Evolutionary conservation across 139 green algal species (phyloP), one percentile per base, ranked within the genome.

Genomic region (Closterium sp.): DNA sequence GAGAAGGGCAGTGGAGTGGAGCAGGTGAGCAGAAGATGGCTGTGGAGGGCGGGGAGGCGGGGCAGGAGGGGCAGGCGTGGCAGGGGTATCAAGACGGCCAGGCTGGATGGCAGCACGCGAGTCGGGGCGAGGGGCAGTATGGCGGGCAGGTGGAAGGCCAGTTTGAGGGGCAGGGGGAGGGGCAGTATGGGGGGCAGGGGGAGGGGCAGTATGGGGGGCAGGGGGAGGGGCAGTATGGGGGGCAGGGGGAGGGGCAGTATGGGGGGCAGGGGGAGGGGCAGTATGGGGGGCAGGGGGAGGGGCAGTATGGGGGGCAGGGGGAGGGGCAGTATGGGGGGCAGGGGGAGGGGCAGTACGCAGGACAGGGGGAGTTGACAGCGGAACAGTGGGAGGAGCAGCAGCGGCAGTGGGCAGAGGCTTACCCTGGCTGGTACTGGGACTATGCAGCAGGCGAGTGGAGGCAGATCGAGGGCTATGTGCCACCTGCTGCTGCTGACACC

Each of bases 301-400:
- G 50, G 9, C 50, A 73, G 50, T 73, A 73, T 73, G 50, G 50
- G 10, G 50, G 50, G 13, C 50, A 73, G 50, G 50, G 9, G 50
- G 50, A 73, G 50, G 50, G 50, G 4, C 50, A 73, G 50, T 73
- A 73, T 73, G 50, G 50, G 13, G 50, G 50, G 13, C 50, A 73
- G 50, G 50, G 17, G 9, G 50, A 73, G 4, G 50, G 50, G 50
- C 50, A 73, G 50, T 73, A 73, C 9, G 50, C 13, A 73, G 50
- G 50, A 24, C 50, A 73, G 50, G 50, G 50, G 50, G 50, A 29
- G 84, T 34, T 30, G 84, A 87, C 84, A 24, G 28, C 84, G 22
- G 84, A 87, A 24, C 84, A 87, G 84, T 87, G 84, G 84, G 84
- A 87, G 84, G 84, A 87, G 84, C 84, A 87, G 84, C 84, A 87